Conservation (phyloP, 2,329 filamentous ascomycete species). For the Fusarium camptoceras region DNA sequence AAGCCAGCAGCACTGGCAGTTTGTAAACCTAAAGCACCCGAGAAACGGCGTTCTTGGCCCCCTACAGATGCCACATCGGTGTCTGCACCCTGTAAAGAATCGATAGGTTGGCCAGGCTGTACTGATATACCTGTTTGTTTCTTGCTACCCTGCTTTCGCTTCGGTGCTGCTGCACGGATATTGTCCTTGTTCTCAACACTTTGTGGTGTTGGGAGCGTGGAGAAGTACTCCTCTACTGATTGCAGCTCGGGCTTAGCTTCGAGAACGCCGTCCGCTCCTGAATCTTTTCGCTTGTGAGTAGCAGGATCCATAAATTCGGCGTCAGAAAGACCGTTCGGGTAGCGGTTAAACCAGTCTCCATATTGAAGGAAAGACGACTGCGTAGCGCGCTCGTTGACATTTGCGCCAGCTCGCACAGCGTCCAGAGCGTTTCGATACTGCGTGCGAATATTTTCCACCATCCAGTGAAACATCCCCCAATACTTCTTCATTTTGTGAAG, state of each 20-base stretch:
- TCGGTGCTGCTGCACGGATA: conserved; percentile 42
- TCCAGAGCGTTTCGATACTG: conserved; percentile 89
- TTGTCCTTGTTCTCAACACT: conserved; percentile 55
- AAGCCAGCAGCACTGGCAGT: conserved; percentile 55
- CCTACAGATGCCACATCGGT: conserved; percentile 24
- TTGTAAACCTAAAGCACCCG: conserved; percentile 56
- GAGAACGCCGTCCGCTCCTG: conserved; percentile 86
- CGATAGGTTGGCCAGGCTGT: conserved; percentile 38
- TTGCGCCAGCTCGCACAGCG: conserved; percentile 76
- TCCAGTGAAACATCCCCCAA: conserved; percentile 99
- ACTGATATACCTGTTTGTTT: conserved; percentile 38
- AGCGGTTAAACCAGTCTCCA: conserved; percentile 96
- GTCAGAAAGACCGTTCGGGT: conserved; percentile 90
- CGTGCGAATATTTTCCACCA: conserved; percentile 91
- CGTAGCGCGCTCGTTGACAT: conserved; percentile 59
- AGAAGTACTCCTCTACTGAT: conserved; percentile 94
- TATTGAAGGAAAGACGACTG: conserved; percentile 86
- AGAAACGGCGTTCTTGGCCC: conserved; percentile 54
- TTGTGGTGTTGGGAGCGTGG: conserved; percentile 74
- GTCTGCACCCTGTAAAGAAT: conserved; percentile 37
- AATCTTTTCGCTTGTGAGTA: conserved; percentile 75
- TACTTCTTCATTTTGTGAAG: conserved; percentile 95
- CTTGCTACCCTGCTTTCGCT: conserved; percentile 56
- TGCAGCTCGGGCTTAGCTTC: conserved; percentile 91
- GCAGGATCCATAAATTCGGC: conserved; percentile 85